These are phyloP conservation scores for Didymella segeticola DNA, from an alignment of 2,329 filamentous ascomycete genomes.

Conservation along the genomic window DNA sequence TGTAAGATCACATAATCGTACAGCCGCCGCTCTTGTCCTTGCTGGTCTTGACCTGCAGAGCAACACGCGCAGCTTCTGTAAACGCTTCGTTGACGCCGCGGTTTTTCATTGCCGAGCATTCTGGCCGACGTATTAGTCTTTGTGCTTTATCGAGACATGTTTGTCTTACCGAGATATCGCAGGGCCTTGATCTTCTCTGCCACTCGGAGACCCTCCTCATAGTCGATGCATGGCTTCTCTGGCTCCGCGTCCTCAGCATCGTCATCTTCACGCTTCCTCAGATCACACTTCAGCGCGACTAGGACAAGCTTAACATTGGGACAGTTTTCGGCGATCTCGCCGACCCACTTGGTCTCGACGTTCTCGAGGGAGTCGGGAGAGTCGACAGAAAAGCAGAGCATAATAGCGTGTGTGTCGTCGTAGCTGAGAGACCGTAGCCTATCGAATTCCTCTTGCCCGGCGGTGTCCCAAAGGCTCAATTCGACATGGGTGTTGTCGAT, in stretches of 20 bases:
- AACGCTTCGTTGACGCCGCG: conserved; percentile 98
- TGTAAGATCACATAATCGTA: conserved; percentile 39
- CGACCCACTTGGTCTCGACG: conserved; percentile 98
- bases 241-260: conserved; percentile 58
- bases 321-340: conserved; percentile 97
- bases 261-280: conserved; percentile 76
- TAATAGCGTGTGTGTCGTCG: conserved; percentile 97
- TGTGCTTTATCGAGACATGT: no score
- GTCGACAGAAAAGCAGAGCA: conserved; percentile 97
- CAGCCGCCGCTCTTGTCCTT: conserved; percentile 56
- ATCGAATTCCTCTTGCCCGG: conserved; percentile 98
- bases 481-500: conserved; percentile 98
- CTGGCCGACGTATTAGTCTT: conserved; percentile 52
- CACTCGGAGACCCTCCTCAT: conserved; percentile 89
- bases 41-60: conserved; percentile 65
- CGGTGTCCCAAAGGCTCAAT: conserved; percentile 96
- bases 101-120: conserved; percentile 98
- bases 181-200: conserved; percentile 90
- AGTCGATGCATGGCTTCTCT: conserved; percentile 75
- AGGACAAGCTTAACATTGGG: conserved; percentile 93
- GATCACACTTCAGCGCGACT: conserved; percentile 94
- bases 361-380: conserved; percentile 97
- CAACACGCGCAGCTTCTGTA: conserved; percentile 94
- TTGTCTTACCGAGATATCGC: conserved; percentile 76
- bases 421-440: conserved; percentile 93